These are phyloP conservation scores for Sclerotinia borealis DNA, from an alignment of 2,329 filamentous ascomycete genomes.

Conservation along the genomic window DNA sequence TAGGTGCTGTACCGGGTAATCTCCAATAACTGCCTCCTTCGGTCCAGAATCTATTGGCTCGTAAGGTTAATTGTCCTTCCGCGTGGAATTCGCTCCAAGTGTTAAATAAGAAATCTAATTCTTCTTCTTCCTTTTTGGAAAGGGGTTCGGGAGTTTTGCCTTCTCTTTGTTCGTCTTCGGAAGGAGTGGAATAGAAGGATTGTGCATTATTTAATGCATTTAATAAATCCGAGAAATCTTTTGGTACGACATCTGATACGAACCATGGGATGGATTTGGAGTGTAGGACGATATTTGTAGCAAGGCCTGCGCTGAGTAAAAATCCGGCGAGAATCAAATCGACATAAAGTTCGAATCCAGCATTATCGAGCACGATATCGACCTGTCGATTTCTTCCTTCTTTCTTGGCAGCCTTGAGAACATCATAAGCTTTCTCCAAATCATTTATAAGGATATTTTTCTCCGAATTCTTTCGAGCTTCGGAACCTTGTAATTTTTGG, in stretches of 20 bases:
- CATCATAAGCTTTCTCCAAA: constrained; percentile 63
- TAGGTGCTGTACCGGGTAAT: constrained; percentile 61
- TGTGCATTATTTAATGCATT: constrained; percentile 72
- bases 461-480: constrained; percentile 79
- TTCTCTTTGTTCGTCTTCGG: constrained; percentile 57
- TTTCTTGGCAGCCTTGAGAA: constrained; percentile 58
- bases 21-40: constrained; percentile 83
- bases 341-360: constrained; percentile 94
- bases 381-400: constrained; percentile 67
- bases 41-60: constrained; percentile 90
- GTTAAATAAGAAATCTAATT: constrained; percentile 71
- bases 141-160: constrained; percentile 56
- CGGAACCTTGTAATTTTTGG: constrained; percentile 86
- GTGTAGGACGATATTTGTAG: constrained; percentile 80
- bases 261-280: constrained; percentile 98
- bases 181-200: constrained; percentile 69
- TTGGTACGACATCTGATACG: constrained; percentile 86
- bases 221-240: constrained; percentile 78
- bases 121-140: constrained; percentile 57
- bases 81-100: constrained; percentile 76
- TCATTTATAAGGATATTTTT: constrained; percentile 92
- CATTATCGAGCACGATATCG: constrained; percentile 94
- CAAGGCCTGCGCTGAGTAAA: constrained; percentile 75
- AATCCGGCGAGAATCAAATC: constrained; percentile 91
- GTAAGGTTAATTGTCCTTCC: constrained; percentile 76